These are phyloP conservation scores for Thielaviopsis euricoi DNA, from an alignment of 2,329 filamentous ascomycete genomes.

Conservation along the genomic window DNA sequence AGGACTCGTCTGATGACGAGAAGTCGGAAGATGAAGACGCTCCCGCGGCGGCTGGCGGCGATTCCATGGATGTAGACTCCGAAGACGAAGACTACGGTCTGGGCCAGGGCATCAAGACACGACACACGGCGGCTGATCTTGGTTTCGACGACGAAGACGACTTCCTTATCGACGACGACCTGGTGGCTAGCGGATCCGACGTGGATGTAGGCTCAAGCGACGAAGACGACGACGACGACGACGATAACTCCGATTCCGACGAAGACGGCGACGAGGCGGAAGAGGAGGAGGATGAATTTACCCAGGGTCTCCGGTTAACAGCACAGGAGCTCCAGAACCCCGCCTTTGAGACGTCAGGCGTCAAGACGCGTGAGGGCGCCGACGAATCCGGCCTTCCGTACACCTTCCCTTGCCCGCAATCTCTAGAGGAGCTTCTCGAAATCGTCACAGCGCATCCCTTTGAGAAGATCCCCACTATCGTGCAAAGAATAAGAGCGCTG, in stretches of 20 bases:
- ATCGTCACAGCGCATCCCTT: slow-evolving; percentile 44
- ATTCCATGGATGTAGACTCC: slow-evolving; percentile 16
- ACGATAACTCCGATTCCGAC: slow-evolving; percentile 21
- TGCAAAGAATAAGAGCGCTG: slow-evolving; percentile 82
- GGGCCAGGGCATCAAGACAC: slow-evolving; percentile 39
- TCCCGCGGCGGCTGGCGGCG: background rate
- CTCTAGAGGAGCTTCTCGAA: slow-evolving; percentile 56
- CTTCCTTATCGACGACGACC: slow-evolving; percentile 76
- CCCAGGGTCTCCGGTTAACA: slow-evolving; percentile 44
- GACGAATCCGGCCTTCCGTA: slow-evolving; percentile 51
- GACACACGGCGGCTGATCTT: slow-evolving; percentile 41
- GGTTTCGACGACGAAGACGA: slow-evolving; percentile 89
- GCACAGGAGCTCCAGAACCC: slow-evolving; percentile 38
- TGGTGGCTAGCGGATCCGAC: slow-evolving; percentile 68
- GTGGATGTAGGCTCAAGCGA: slow-evolving; percentile 40
- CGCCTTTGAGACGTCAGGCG: slow-evolving; percentile 31
- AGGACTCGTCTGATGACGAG: slow-evolving; percentile 46
- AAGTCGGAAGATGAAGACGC: slow-evolving; percentile 13
- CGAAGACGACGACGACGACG: slow-evolving; percentile 33
- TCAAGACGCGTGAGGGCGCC: slow-evolving; percentile 21
- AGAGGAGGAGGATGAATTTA: slow-evolving; percentile 52
- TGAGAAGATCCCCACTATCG: slow-evolving; percentile 55
- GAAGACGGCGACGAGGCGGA: slow-evolving; percentile 22
- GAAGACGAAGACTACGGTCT: slow-evolving; percentile 43
- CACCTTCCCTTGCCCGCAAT: slow-evolving; percentile 72